Evolutionary conservation across 2,329 filamentous ascomycete genomes (phyloP).

Genomic region (Sordariomycetes sp.): DNA sequence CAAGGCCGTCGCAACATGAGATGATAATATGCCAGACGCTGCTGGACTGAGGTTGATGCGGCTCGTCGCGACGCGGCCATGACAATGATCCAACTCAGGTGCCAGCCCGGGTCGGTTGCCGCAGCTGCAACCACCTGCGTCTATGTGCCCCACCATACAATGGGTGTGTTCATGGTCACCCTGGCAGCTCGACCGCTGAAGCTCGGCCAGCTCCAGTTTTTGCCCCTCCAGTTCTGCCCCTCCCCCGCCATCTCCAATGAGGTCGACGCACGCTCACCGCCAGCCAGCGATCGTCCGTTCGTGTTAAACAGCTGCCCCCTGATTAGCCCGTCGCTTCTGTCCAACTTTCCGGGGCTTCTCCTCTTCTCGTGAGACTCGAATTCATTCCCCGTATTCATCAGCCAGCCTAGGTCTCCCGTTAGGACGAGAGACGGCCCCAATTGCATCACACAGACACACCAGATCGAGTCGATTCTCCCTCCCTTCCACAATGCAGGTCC

Average conservation of each 20-base stretch:
- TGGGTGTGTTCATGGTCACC: no score
- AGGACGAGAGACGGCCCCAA: not conserved
- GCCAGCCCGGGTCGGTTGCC: no score
- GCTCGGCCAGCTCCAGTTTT: not conserved
- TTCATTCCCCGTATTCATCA: not conserved
- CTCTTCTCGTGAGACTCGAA: not conserved
- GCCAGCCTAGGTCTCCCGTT: not conserved
- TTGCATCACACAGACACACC: not conserved
- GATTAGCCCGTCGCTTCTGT: not conserved
- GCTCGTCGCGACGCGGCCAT: no score
- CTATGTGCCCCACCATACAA: not conserved
- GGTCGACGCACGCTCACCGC: not conserved
- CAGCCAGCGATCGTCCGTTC: not conserved
- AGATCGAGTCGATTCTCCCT: not conserved
- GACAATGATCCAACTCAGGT: no score
- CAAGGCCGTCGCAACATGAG: no score
- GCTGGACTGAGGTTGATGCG: no score
- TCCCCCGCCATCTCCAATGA: not conserved
- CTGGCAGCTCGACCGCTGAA: no score
- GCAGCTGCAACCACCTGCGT: not conserved
- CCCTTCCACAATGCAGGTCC: constrained; percentile 53
- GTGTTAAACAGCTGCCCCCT: not conserved
- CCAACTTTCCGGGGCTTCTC: not conserved
- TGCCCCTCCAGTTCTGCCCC: not conserved
- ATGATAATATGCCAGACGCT: no score